Evolutionary conservation across 2,329 filamentous ascomycete genomes (phyloP), one percentile per base, ranked within the genome.

Genomic region (Cordyceps cateniannulata): DNA sequence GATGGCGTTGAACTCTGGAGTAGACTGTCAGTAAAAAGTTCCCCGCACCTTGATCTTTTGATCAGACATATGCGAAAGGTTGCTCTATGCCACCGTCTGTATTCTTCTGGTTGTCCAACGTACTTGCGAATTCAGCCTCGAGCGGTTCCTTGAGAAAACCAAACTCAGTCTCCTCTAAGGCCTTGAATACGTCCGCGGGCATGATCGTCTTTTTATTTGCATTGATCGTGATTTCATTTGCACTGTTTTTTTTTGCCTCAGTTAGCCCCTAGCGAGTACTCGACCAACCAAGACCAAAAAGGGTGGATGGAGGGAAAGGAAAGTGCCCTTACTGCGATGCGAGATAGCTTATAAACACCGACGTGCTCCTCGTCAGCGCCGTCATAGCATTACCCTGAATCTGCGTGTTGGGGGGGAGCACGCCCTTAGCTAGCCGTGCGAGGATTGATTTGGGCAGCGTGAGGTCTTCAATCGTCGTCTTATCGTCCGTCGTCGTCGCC

Each of bases 321-420:
- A 45, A 45, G 18, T 16, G 38, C 38, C 32, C 40, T 22, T 81
- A 93, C 90, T 86, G 83, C 63, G 85, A 82, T 49, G 89, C 87
- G 35, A 95, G 78, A 72, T 93, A 90, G 75, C 85, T 93, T 67
- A 95, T 88, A 69, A 95, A 95, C 0, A 95, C 86, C 1, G 89
- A 93, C 8, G 90, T 88, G 73, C 88, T 89, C 75, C 93, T 93
- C 66, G 85, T 88, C 77, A 95, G 82, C 10, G 90, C 90, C 56
- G 91, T 75, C 59, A 93, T 83, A 47, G 90, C 90, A 76, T 92
- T 91, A 69, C 87, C 90, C 71, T 93, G 89, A 53, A 93, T 90
- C 73, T 91, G 88, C 5, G 90, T 93, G 70, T 92, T 92, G 6
- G 89, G 81, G 1, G 90, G 90, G 5, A 95, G 77, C 6, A 91